Conservation (phyloP, 1,284 basidiomycete species). For the Pulchroboletus neoregius region DNA sequence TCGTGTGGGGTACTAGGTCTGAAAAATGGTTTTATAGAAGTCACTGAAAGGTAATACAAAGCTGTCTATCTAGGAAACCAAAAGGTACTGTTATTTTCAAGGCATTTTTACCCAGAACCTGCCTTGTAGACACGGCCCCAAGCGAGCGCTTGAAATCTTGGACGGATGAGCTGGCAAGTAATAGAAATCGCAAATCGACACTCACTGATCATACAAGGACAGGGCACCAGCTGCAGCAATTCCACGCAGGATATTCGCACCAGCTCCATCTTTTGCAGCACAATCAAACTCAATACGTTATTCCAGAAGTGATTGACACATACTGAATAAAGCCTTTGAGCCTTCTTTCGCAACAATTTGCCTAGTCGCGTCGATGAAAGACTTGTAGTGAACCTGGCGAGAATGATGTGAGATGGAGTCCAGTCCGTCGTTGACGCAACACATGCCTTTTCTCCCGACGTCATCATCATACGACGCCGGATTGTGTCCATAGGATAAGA, state of each 20-base stretch:
- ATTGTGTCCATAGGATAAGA: constrained; percentile 69
- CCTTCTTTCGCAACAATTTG: constrained; percentile 62
- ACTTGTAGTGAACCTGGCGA: constrained; percentile 37
- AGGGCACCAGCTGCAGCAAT: constrained; percentile 73
- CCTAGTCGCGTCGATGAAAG: constrained; percentile 59
- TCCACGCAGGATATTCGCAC: constrained; percentile 60
- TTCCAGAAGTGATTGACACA: constrained; percentile 7
- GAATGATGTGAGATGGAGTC: not conserved
- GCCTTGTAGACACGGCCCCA: constrained; percentile 41
- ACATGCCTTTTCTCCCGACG: constrained; percentile 52
- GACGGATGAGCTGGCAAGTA: constrained; percentile 1
- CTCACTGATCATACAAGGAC: constrained; percentile 65
- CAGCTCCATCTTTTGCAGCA: constrained; percentile 40
- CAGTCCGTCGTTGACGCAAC: not conserved
- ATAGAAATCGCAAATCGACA: constrained; percentile 8
- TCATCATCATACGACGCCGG: constrained; percentile 71
- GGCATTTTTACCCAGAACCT: constrained; percentile 31
- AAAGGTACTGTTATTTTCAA: not conserved
- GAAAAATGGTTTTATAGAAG: not conserved
- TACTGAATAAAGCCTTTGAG: constrained; percentile 55
- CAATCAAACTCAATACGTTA: not conserved
- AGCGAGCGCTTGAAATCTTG: constrained; percentile 42
- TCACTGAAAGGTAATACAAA: not conserved
- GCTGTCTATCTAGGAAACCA: not conserved
- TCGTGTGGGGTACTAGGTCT: not conserved